Percentiles rank a stretch among this genome's conserved stretches.
These are phyloP conservation scores for Fusarium napiforme DNA, from an alignment of 2,329 filamentous ascomycete genomes.

Conservation along the genomic window DNA sequence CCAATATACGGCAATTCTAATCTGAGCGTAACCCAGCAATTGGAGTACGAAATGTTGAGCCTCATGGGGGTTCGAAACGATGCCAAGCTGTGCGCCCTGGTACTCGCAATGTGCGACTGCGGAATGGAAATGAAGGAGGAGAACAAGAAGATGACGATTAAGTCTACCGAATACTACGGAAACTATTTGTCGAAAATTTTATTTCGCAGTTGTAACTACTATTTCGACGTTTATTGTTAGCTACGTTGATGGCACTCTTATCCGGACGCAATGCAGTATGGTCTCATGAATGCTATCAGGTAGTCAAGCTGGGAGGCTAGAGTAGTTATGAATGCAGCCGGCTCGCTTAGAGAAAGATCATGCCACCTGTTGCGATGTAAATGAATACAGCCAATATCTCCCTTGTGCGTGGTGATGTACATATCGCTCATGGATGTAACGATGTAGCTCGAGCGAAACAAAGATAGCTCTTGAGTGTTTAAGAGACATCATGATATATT, in stretches of 20 bases:
- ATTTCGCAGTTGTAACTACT: background rate
- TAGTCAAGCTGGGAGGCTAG: background rate
- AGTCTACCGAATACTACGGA: background rate
- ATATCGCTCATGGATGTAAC: background rate
- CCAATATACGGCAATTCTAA: background rate
- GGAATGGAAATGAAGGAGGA: too few species aligned
- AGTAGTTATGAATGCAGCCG: too few species aligned
- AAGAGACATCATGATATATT: background rate
- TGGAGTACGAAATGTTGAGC: background rate
- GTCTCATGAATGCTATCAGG: background rate
- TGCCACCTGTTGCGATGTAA: background rate
- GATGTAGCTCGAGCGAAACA: background rate
- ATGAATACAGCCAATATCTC: background rate
- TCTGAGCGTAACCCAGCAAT: background rate
- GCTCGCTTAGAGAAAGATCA: background rate
- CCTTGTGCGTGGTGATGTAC: background rate
- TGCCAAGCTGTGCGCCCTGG: background rate
- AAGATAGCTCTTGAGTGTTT: background rate
- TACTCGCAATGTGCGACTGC: background rate
- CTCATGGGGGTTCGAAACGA: background rate
- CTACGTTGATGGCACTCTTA: rapidly evolving
- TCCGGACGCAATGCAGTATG: background rate
- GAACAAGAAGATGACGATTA: background rate
- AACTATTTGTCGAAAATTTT: background rate
- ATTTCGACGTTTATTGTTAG: background rate